phyloP scores from a whole-genome alignment of 2,329 filamentous ascomycete genomes.

The Clonostachys rhizophaga region DNA sequence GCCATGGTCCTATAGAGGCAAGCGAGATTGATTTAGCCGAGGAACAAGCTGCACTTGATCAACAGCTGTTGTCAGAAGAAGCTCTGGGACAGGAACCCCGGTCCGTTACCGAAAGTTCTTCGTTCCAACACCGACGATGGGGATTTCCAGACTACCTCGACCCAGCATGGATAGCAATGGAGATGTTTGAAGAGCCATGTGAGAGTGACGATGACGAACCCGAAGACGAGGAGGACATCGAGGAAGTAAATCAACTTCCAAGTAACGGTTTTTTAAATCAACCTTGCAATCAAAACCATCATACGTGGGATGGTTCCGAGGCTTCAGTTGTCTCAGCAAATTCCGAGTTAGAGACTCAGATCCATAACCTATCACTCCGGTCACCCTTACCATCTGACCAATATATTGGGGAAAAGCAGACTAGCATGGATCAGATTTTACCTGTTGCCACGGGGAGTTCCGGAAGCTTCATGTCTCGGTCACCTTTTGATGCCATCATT shows the following conservation, averaged over 20 bases:
- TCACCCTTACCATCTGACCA: not conserved
- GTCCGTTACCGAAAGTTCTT: too few relatives aligned
- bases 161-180: conserved; percentile 86
- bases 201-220: conserved; percentile 42
- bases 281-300: too few relatives aligned
- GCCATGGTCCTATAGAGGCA: too few relatives aligned
- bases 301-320: not conserved
- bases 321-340: too few relatives aligned
- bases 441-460: not conserved
- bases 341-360: not conserved
- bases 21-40: conserved; percentile 8
- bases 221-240: conserved; percentile 23
- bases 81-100: conserved; percentile 7
- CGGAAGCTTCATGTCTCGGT: conserved; percentile 21
- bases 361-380: not conserved
- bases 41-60: conserved; percentile 39
- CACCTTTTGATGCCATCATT: conserved; percentile 46
- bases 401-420: too few relatives aligned
- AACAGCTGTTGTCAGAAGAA: conserved; percentile 26
- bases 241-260: conserved; percentile 16
- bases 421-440: not conserved
- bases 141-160: conserved; percentile 69
- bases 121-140: conserved; percentile 4
- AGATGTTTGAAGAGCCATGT: conserved; percentile 59
- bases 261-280: too few relatives aligned